Evolutionary conservation across 176 grass and related monocot species (phyloP).

Genomic region (Calamus simplicifolius): DNA sequence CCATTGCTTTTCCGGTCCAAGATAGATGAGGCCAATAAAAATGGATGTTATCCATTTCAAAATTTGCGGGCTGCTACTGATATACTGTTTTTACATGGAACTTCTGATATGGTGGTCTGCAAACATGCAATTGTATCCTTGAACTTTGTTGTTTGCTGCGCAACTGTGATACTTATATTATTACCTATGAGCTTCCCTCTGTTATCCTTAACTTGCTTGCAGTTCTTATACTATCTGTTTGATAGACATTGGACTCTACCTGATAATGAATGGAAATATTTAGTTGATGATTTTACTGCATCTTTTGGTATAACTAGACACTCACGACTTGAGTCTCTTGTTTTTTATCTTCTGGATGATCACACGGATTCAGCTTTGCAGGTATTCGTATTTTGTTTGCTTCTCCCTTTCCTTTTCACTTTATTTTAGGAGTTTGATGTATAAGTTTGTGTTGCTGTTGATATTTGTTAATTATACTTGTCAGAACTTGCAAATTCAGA

Average conservation of each 20-base stretch:
- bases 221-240: conserved; percentile 98
- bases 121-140: conserved; percentile 99
- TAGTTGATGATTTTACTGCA: conserved; percentile 82
- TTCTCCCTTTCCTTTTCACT: conserved; percentile 20
- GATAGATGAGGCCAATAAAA: conserved; percentile 39
- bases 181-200: conserved; percentile 7
- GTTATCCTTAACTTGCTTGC: conserved; percentile 15
- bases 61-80: conserved; percentile 65
- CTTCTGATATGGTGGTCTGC: conserved; percentile 79
- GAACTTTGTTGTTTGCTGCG: conserved; percentile 2
- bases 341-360: conserved; percentile 83
- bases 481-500: too few species aligned
- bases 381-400: conserved; percentile 36
- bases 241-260: conserved; percentile 77
- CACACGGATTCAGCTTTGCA: conserved; percentile 66
- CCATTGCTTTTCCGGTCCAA: conserved; percentile 38
- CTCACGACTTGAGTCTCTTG: conserved; percentile 62
- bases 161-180: conserved; percentile 10
- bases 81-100: conserved; percentile 65
- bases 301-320: conserved; percentile 57
- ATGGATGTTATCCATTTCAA: conserved; percentile 67
- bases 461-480: too few species aligned
- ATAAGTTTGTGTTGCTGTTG: background rate
- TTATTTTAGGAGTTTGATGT: background rate
- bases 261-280: conserved; percentile 73